Percentiles rank a stretch among this genome's conserved stretches.
Conservation (phyloP, 78 protist species). For the Dictyostelium firmibasis region DNA sequence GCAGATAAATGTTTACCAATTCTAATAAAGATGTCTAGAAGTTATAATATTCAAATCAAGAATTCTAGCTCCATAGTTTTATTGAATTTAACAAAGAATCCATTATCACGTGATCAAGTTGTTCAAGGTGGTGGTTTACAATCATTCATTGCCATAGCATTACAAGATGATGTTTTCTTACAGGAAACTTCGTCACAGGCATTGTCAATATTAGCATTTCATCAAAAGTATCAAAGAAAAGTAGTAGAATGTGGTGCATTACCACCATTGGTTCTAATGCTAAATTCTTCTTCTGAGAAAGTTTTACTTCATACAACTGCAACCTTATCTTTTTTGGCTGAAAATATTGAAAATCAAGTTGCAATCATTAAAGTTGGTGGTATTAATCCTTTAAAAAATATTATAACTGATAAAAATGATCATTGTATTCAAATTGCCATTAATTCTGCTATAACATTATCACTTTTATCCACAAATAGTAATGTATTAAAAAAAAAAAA, state of each 20-base stretch:
- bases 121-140: neutral
- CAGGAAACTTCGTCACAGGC: conserved; percentile 47
- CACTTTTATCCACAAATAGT: conserved; percentile 38
- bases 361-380: conserved; percentile 63
- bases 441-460: conserved; percentile 35
- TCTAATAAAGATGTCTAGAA: conserved; percentile 11
- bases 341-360: conserved; percentile 46
- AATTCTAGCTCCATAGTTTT: conserved; percentile 22
- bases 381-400: conserved; percentile 30
- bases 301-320: conserved; percentile 8
- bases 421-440: neutral
- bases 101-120: conserved; percentile 37
- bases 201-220: conserved; percentile 29
- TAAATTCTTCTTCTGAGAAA: conserved; percentile 29
- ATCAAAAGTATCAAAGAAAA: conserved; percentile 67
- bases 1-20: conserved; percentile 36
- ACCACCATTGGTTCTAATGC: conserved; percentile 53
- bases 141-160: conserved; percentile 14
- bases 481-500: no score
- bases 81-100: conserved; percentile 48
- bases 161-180: conserved; percentile 12
- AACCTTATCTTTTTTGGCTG: conserved; percentile 16
- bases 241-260: conserved; percentile 60
- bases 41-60: conserved; percentile 13
- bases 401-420: conserved; percentile 16